Evolutionary conservation across 805 yeast species (phyloP), one percentile per base, ranked within the genome.

Genomic region (Metschnikowia cerradonensis): DNA sequence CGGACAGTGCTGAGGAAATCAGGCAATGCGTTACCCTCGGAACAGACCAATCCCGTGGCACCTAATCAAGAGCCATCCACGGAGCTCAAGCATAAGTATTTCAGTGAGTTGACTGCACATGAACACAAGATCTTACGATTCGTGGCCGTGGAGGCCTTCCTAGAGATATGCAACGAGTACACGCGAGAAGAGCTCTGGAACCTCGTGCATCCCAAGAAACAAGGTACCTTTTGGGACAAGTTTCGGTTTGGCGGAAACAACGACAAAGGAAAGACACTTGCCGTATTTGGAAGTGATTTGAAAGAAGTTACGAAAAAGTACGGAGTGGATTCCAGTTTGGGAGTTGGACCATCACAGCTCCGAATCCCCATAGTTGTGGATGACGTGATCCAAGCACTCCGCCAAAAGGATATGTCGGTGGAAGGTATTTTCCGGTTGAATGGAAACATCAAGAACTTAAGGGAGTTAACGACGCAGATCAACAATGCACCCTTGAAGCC

Each of bases 361-460:
- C 78, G 83, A 35, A 86, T 94, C 39, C 99, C 99, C 0, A 77
- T 88, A 44, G 73, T 94, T 36, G 77, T 94, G 40, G 98, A 92
- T 60, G 98, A 94, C 61, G 72, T 91, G 15, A 82, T 94, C 34
- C 79, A 82, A 31, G 88, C 96, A 0, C 79, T 94, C 73, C 80
- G 88, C 48, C 92, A 86, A 52, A 90, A 88, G 76, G 98, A 94
- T 68, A 82, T 92, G 86, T 88, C 97, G 2, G 90, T 84, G 31
- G 99, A 94, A 67, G 99, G 99, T 52, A 86, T 94, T 4, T 94
- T 94, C 78, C 81, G 99, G 61, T 86, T 91, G 63, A 94, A 94
- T 64, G 99, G 99, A 62, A 94, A 94, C 64, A 91, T 94, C 62
- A 83, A 90, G 60, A 79, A 88, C 41, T 73, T 92, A 46, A 81